These are phyloP conservation scores for Carpinus viminea DNA, from an alignment of 306 rosid species.

Conservation along the genomic window DNA sequence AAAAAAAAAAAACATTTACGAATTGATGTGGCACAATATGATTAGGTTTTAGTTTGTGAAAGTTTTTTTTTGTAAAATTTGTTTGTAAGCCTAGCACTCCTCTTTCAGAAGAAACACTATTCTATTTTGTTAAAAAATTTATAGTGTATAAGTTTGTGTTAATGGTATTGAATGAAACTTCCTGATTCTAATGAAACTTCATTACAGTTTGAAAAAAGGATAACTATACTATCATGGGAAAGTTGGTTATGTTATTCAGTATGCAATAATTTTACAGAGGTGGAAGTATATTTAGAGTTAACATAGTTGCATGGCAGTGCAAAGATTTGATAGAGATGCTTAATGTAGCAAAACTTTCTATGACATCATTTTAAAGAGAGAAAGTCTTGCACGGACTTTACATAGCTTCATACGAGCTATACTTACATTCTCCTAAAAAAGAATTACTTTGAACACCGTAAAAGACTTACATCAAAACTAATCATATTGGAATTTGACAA, in stretches of 20 bases:
- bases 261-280: constrained; percentile 9
- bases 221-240: background rate
- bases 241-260: background rate
- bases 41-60: too few relatives aligned
- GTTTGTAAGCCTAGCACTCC: too few relatives aligned
- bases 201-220: background rate
- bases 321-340: background rate
- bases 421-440: background rate
- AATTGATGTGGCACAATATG: too few relatives aligned
- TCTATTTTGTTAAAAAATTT: background rate
- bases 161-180: background rate
- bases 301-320: background rate
- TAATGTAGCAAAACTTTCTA: background rate
- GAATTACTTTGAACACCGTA: background rate
- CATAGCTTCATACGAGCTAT: too few relatives aligned
- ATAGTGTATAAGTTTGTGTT: background rate
- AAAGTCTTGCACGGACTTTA: background rate
- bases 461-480: background rate
- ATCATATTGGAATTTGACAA: background rate
- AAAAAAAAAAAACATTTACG: too few relatives aligned
- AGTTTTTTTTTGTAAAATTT: too few relatives aligned
- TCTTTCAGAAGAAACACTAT: background rate
- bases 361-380: background rate
- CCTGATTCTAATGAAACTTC: background rate
- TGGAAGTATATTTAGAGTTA: background rate